Base-by-base conservation (phyloP, 495 filamentous ascomycete species). In the Aspergillus asperescens region DNA sequence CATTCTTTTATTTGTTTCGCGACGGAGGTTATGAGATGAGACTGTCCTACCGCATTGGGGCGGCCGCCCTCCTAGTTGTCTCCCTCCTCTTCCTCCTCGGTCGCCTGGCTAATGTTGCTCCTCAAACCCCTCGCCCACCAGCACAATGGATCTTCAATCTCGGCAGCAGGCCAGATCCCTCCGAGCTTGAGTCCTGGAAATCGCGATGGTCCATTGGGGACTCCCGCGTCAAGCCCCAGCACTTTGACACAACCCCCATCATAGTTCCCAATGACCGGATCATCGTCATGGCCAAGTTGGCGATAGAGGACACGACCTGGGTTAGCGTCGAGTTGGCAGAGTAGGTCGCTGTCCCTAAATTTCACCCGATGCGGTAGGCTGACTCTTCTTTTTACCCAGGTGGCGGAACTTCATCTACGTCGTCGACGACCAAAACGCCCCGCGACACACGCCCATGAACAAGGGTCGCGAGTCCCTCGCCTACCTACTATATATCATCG, bases 391-490 rank as follows among this genome's bases (percentile, higher is more conserved):
- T 12, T 29, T n/a, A 23, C 27, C 2, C 54, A 75, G 72, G 54
- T 75, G 72, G 72, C 69, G 68, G 52, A 69, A 67, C 53, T 59
- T 64, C 29, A 66, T 75, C 48, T 77, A 77, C 59, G 75, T 69
- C 28, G 72, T 76, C 48, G 69, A 77, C 59, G 70, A 75, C 50
- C 45, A 56, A 50, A 57, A 52, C 43, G 69, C 60, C 12, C 47
- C 66, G 10, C 56, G 59, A 23, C 71, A 72, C 56, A 75, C 73
- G 5, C 69, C 67, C 16, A 66, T 56, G 51, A 77, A 77, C 60
- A 75, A 77, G 51, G 74, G 74, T 38, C 70, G 65, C 54, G 74
- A 77, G 55, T 62, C 67, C 24, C 67, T 74, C n/a, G 70, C 69
- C 25, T 77, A 77, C 57, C 70, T 77, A 16, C 69, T 74, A 52